phyloP scores from a whole-genome alignment of 345 rosid species.

The Camelina laxa region DNA sequence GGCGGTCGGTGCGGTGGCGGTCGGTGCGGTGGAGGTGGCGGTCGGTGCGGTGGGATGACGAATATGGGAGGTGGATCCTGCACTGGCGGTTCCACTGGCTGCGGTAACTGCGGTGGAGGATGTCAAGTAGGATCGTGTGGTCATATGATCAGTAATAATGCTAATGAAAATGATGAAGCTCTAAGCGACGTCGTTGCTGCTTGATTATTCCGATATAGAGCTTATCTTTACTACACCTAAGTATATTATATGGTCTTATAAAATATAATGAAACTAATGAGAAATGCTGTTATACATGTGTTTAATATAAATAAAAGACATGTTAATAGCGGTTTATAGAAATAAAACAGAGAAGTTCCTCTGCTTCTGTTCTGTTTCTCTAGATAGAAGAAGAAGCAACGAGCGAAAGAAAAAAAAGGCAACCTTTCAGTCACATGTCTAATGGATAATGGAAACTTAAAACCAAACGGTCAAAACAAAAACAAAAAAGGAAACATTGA shows the following conservation, averaged over 20 bases:
- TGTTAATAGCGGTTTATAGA: no score
- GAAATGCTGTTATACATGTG: not conserved
- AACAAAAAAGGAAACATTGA: no score
- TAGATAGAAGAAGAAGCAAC: no score
- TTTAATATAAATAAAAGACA: not conserved
- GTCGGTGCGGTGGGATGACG: conserved; percentile 32
- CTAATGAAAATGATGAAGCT: conserved; percentile 22
- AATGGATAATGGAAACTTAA: no score
- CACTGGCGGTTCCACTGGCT: conserved; percentile 38
- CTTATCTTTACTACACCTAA: not conserved
- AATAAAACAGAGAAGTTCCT: not conserved
- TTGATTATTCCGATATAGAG: conserved; percentile 11
- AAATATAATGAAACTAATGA: not conserved
- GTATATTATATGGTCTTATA: not conserved
- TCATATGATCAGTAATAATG: conserved; percentile 29
- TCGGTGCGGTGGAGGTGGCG: conserved; percentile 25
- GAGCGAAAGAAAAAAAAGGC: no score
- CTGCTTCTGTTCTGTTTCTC: not conserved
- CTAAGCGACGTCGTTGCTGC: conserved; percentile 16
- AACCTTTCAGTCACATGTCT: no score
- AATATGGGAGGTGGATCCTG: conserved; percentile 39
- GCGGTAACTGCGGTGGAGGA: conserved; percentile 34
- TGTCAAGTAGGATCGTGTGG: conserved; percentile 35
- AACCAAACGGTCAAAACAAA: no score
- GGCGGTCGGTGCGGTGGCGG: conserved; percentile 33